A percentile compares a stretch with the other conserved stretches of the same genome.
Conservation (phyloP, 1,284 basidiomycete genomes). For the Earliella scabrosa region DNA sequence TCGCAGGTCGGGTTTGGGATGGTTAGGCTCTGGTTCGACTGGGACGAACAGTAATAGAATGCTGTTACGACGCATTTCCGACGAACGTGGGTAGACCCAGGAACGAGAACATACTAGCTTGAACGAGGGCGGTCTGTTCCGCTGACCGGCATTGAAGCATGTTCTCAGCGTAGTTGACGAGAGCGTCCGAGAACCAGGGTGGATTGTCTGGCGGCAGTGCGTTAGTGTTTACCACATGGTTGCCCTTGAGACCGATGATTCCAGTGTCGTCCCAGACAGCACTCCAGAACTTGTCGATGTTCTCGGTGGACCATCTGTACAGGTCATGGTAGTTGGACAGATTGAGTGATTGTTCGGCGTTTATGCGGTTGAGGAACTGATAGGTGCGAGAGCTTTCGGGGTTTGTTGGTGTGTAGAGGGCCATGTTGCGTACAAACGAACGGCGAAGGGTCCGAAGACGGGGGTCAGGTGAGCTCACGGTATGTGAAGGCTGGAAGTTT, state of each 20-base stretch:
- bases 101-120: constrained; percentile 58
- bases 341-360: constrained; percentile 50
- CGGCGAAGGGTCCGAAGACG: constrained; percentile 6
- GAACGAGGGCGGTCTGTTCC: constrained; percentile 73
- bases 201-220: constrained; percentile 75
- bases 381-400: constrained; percentile 55
- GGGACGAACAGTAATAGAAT: not conserved
- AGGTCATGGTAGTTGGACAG: constrained; percentile 70
- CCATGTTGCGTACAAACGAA: constrained; percentile 19
- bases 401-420: constrained; percentile 56
- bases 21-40: constrained; percentile 66
- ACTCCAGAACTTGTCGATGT: constrained; percentile 75
- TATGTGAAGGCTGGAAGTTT: not conserved
- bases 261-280: constrained; percentile 78
- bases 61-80: constrained; percentile 4
- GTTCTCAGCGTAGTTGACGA: constrained; percentile 89
- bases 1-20: constrained; percentile 49
- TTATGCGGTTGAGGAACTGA: constrained; percentile 62
- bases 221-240: constrained; percentile 61
- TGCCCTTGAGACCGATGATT: constrained; percentile 66
- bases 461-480: constrained; percentile 11
- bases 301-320: constrained; percentile 69
- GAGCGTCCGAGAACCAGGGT: constrained; percentile 73
- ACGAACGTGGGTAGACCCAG: constrained; percentile 18
- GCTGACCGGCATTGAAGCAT: constrained; percentile 66